Base-by-base conservation (phyloP, 371 early-diverging fungal genomes). In the Apophysomyces trapeziformis region DNA sequence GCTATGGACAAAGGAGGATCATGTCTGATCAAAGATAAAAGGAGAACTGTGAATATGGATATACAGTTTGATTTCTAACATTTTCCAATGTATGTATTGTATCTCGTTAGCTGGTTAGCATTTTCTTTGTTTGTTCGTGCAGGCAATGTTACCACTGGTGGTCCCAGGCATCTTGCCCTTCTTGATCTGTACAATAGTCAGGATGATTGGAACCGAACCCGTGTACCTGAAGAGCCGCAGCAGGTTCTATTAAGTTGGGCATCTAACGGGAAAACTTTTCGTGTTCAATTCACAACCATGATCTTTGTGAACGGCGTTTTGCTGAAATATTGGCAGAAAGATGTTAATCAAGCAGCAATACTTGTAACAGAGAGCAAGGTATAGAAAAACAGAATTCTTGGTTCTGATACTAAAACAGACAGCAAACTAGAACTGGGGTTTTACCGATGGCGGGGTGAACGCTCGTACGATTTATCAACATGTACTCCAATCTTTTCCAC, bases 391-490 rank as follows among this genome's bases (percentile, higher is more conserved):
- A 7, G 35, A 36, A 13, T 59, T 65, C 44, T 45, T 36, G 35
- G 37, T 41, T 58, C 45, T 5, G 13, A 47, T 41, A 26, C 58
- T 18, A 16, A 1, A n/a, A 39, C 21, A 7, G 7, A 16, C 2
- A 38, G 21, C n/a, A 32, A 13, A 6, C 7, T 61, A 77, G 79
- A 65, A 70, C 41, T 75, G 77, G 73, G 60, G 58, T 11, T 79
- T 80, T 68, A 63, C 67, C n/a, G 80, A 80, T 67, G 71, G 73
- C 39, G 80, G 78, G 1, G 13, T 47, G 13, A 68, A 65, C 32
- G 39, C 69, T 26, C 78, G 77, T 4, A 44, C 67, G 9, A 57
- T 71, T 13, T 70, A 77, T 14, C 44, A 77, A 9, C 77, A 77
- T 56, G 70, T 70, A 4, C 38, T 80, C 13, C 54, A 68, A 58